Percentiles rank a stretch among this genome's conserved stretches.
phyloP scores from a whole-genome alignment of 306 rosid genomes.

The Delonix regia region DNA sequence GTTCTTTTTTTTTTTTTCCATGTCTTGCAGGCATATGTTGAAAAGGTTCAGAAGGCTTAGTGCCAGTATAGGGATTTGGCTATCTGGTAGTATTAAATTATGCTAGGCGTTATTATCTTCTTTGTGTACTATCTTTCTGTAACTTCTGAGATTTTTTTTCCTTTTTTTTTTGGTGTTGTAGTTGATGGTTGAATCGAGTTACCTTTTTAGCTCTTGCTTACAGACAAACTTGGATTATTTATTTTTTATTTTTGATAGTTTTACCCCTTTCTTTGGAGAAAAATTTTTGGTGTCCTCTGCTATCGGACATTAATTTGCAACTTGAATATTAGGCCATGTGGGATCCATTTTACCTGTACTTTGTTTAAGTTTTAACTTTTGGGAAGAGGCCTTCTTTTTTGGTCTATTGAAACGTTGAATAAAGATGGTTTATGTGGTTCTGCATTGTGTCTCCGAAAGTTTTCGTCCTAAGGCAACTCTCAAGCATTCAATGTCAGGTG shows the following conservation, averaged over 20 bases:
- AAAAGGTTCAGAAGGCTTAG: conserved; percentile 69
- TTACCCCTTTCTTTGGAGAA: neutral
- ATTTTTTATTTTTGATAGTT: neutral
- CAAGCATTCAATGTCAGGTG: neutral
- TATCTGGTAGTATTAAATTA: conserved; percentile 29
- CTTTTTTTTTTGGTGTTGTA: conserved; percentile 29
- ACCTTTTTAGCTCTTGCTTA: conserved; percentile 33
- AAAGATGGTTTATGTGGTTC: neutral
- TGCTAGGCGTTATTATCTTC: conserved; percentile 18
- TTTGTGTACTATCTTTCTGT: conserved; percentile 35
- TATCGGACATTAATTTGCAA: conserved; percentile 5
- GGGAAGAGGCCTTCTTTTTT: neutral
- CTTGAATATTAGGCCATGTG: conserved; percentile 1
- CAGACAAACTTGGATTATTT: conserved; percentile 21
- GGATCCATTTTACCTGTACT: neutral
- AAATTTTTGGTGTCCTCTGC: conserved; percentile 11
- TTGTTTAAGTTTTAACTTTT: conserved; percentile 4
- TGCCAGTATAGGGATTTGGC: conserved; percentile 35
- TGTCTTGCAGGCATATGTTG: conserved; percentile 80
- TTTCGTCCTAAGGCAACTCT: neutral
- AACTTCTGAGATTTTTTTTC: conserved; percentile 3
- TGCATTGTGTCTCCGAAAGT: conserved; percentile 4
- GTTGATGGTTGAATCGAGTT: conserved; percentile 34
- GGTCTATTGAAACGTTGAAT: neutral
- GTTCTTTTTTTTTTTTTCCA: neutral